phyloP scores from a whole-genome alignment of 1,284 basidiomycete species.

The Puccinia triticina region DNA sequence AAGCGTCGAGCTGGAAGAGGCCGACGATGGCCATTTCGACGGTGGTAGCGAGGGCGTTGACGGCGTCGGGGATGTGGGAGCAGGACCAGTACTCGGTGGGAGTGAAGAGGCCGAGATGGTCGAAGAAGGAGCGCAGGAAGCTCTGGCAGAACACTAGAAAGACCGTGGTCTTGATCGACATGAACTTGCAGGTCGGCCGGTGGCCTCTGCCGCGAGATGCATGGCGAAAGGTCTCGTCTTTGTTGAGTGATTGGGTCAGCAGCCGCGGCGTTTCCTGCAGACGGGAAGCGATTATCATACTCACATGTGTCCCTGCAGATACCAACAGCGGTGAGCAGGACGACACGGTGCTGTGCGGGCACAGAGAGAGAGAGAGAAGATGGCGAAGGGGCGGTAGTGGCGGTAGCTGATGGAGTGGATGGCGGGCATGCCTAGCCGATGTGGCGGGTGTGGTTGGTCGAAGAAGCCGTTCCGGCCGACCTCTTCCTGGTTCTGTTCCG shows the following conservation, averaged over 20 bases:
- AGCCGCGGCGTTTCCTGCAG: constrained; percentile 63
- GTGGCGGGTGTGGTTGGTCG: constrained; percentile 5
- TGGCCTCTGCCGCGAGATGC: constrained; percentile 74
- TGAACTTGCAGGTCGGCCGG: constrained; percentile 79
- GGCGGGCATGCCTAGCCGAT: constrained; percentile 58
- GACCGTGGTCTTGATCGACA: constrained; percentile 68
- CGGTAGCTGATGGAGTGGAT: constrained; percentile 53
- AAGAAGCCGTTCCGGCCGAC: constrained; percentile 13
- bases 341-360: too few relatives aligned
- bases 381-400: constrained; percentile 62
- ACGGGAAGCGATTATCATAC: background rate
- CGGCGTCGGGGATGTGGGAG: constrained; percentile 70
- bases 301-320: constrained; percentile 33
- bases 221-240: constrained; percentile 76
- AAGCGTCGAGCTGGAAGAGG: constrained; percentile 41
- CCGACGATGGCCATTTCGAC: constrained; percentile 68
- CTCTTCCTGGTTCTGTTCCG: constrained; percentile 9
- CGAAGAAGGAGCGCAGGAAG: constrained; percentile 61
- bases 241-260: constrained; percentile 34
- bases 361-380: constrained; percentile 2
- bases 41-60: constrained; percentile 77
- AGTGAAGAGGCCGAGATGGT: constrained; percentile 61
- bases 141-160: constrained; percentile 65
- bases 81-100: constrained; percentile 61
- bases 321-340: too few relatives aligned